Evolutionary conservation across 768 basidiomycete genomes (phyloP), one percentile per base, ranked within the genome.

Genomic region (Rubroboletus satanas): DNA sequence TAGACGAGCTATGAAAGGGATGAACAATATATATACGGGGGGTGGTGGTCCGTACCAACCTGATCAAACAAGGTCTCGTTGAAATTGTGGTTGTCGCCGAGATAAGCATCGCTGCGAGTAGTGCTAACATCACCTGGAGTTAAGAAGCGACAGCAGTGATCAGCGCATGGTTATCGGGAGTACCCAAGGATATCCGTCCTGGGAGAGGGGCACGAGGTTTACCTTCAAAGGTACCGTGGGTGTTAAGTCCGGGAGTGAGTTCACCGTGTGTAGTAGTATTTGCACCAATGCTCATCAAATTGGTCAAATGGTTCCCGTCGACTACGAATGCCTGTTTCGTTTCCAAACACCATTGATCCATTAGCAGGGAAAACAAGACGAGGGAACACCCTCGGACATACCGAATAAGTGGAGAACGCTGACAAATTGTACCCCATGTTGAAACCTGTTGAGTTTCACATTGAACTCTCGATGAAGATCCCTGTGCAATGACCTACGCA

Each of bases 271-370:
- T 54, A 8, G 66, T 66, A 11, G 55, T 51, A 17, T 66, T 66
- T 47, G 58, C 58, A 44, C 63, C 65, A n/a, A 66, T 66, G 43
- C 51, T 56, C 65, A 66, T 66, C 57, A 67, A 54, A 28, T 66
- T 66, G 15, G 65, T 66, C 54, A 66, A 44, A 21, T 65, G 65
- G n/a, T 67, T 66, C 4, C 65, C 65, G 11, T 66, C 65, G 5
- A 66, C 65, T 26, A 66, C 1, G n/a, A 66, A 66, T 21, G 66
- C 55, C 63, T 66, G 31, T 51, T 23, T 18, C 10, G 26, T 41
- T 32, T 7, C n/a, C 5, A 26, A 33, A 21, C 21, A 21, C 21
- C 43, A 47, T 33, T 3, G 26, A 17, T 46, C 3, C 6, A 38
- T 67, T 17, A 59, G 45, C 23, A 28, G 4, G 7, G 17, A 12